These are phyloP conservation scores for Hirsutella minnesotensis DNA, from an alignment of 2,329 filamentous ascomycete species.

Conservation along the genomic window DNA sequence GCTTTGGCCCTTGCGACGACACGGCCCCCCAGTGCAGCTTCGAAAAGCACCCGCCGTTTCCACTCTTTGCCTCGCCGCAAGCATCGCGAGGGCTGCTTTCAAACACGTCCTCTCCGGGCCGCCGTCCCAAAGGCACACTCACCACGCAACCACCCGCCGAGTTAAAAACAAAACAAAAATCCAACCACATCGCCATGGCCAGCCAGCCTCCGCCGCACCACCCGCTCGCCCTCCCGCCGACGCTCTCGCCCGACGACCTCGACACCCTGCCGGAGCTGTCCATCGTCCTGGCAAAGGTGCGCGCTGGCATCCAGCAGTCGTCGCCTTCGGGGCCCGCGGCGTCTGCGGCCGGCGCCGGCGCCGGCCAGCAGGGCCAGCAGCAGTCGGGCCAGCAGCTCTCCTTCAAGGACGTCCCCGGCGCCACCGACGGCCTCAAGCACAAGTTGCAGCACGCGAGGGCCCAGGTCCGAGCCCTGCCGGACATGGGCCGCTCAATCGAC, in stretches of 20 bases:
- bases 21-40: neutral
- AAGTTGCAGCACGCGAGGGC: conserved; percentile 69
- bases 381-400: conserved; percentile 26
- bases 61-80: neutral
- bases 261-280: conserved; percentile 77
- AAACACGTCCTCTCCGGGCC: no score
- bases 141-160: no score
- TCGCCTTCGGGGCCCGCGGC: conserved; percentile 26
- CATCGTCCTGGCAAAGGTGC: conserved; percentile 63
- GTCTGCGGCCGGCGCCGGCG: conserved; percentile 25
- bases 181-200: neutral
- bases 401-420: conserved; percentile 66
- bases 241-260: conserved; percentile 70
- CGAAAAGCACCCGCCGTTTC: neutral
- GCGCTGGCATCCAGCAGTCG: conserved; percentile 33
- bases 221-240: conserved; percentile 42
- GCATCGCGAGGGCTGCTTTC: neutral
- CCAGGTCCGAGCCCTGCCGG: conserved; percentile 53
- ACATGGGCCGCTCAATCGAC: conserved; percentile 52
- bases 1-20: neutral
- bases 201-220: conserved; percentile 19
- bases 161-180: no score
- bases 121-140: no score
- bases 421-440: conserved; percentile 68
- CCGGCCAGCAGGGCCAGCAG: conserved; percentile 15